These are phyloP conservation scores for Phytopythium oedochilum DNA, from an alignment of 352 stramenopile species.

Conservation along the genomic window DNA sequence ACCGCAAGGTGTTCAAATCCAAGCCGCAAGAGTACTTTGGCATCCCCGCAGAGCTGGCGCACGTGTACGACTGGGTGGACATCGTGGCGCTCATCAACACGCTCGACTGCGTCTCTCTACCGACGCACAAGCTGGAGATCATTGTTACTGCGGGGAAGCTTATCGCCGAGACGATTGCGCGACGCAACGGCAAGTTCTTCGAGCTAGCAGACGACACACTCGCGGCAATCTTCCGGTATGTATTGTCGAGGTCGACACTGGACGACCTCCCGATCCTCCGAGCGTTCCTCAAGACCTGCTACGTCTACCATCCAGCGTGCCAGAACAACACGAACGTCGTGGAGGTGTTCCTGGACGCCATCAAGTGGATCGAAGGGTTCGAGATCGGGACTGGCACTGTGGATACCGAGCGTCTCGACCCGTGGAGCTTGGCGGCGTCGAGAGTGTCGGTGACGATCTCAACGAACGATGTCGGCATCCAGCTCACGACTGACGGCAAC, in stretches of 20 bases:
- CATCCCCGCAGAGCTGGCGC: constrained; percentile 52
- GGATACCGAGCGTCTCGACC: constrained; percentile 31
- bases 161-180: constrained; percentile 44
- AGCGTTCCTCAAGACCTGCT: constrained; percentile 52
- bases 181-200: constrained; percentile 49
- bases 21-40: constrained; percentile 61
- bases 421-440: constrained; percentile 43
- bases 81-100: constrained; percentile 49
- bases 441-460: constrained; percentile 75
- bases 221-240: constrained; percentile 62
- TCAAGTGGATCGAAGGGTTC: constrained; percentile 75
- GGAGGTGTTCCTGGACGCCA: constrained; percentile 62
- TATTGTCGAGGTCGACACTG: constrained; percentile 57
- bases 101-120: constrained; percentile 73
- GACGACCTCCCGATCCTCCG: constrained; percentile 49
- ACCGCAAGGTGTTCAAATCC: constrained; percentile 54
- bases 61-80: constrained; percentile 51
- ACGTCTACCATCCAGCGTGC: constrained; percentile 63
- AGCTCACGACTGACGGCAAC: constrained; percentile 77
- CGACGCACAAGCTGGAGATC: constrained; percentile 81
- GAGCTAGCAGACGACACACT: constrained; percentile 57
- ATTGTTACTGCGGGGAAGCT: constrained; percentile 49
- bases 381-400: constrained; percentile 18
- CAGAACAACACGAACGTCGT: constrained; percentile 61
- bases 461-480: constrained; percentile 77